These are phyloP conservation scores for Lactarius indigo DNA, from an alignment of 768 basidiomycete species.

Conservation along the genomic window DNA sequence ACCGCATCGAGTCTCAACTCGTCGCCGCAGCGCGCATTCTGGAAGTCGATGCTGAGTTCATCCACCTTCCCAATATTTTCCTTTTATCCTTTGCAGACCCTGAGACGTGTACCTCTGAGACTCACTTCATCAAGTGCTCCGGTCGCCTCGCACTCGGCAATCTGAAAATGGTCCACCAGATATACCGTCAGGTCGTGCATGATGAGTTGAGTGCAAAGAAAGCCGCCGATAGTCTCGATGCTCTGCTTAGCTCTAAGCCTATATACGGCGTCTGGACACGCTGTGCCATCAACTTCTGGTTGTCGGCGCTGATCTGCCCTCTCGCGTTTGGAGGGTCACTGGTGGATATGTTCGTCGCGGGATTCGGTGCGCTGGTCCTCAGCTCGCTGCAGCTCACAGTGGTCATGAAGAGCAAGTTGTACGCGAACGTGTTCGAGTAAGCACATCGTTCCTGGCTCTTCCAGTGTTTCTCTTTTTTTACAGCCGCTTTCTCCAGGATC, in stretches of 20 bases:
- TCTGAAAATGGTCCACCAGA: slow-evolving; percentile 75
- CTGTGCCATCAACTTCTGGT: slow-evolving; percentile 61
- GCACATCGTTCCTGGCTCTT: slow-evolving; percentile 29
- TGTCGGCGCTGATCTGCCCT: slow-evolving; percentile 76
- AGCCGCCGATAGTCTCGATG: slow-evolving; percentile 59
- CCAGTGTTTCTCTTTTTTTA: not conserved
- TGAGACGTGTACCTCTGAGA: slow-evolving; percentile 80
- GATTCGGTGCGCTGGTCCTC: slow-evolving; percentile 61
- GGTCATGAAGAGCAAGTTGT: slow-evolving; percentile 69
- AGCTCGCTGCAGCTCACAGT: slow-evolving; percentile 67
- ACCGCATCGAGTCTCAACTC: slow-evolving; percentile 89
- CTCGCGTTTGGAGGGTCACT: slow-evolving; percentile 82
- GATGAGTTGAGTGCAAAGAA: slow-evolving; percentile 82
- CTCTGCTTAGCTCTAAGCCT: slow-evolving; percentile 58
- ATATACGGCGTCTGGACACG: slow-evolving; percentile 61
- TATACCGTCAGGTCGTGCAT: slow-evolving; percentile 85
- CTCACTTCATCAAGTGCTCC: slow-evolving; percentile 77
- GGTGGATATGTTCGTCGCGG: slow-evolving; percentile 79
- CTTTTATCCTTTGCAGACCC: slow-evolving; percentile 86
- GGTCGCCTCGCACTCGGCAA: slow-evolving; percentile 77
- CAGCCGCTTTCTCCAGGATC: slow-evolving; percentile 45
- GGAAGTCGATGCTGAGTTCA: slow-evolving; percentile 87
- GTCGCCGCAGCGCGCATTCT: slow-evolving; percentile 82
- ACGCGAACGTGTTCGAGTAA: slow-evolving; percentile 89
- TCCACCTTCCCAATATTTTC: slow-evolving; percentile 73